Conservation (phyloP, 2,329 filamentous ascomycete genomes). For the Nakataea oryzae region DNA sequence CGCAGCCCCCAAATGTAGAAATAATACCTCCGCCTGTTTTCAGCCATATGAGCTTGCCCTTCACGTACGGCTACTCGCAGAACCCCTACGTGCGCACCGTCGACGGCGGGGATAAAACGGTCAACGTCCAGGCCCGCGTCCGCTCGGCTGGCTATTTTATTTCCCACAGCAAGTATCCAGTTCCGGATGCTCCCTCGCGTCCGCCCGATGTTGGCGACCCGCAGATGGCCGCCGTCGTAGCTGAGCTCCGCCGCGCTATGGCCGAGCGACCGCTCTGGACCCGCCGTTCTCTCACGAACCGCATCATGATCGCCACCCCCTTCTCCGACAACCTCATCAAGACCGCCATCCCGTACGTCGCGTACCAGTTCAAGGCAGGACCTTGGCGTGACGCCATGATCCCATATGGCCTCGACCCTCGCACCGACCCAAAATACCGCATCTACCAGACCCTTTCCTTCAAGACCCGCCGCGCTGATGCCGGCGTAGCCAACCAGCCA, state of each 20-base stretch:
- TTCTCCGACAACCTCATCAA: slow-evolving; percentile 49
- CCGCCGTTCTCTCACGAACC: slow-evolving; percentile 68
- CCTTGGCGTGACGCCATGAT: slow-evolving; percentile 87
- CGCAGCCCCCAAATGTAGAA: slow-evolving; percentile 50
- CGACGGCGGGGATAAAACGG: slow-evolving; percentile 38
- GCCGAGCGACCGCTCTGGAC: slow-evolving; percentile 76
- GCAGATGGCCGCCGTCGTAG: slow-evolving; percentile 53
- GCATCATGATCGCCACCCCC: slow-evolving; percentile 38
- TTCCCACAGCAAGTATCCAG: slow-evolving; percentile 50
- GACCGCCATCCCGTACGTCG: slow-evolving; percentile 70
- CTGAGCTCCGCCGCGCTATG: slow-evolving; percentile 54
- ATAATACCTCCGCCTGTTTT: slow-evolving; percentile 74
- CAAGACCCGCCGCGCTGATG: slow-evolving; percentile 50
- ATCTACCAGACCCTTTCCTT: slow-evolving; percentile 86
- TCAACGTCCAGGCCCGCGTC: slow-evolving; percentile 46
- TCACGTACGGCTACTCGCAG: slow-evolving; percentile 75
- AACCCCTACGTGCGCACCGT: slow-evolving; percentile 66
- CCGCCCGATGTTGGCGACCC: slow-evolving; percentile 49
- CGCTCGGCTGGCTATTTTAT: slow-evolving; percentile 49
- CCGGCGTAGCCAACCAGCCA: slow-evolving; percentile 32
- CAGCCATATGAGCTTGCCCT: slow-evolving; percentile 62
- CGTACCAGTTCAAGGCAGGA: slow-evolving; percentile 86
- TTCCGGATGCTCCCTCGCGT: slow-evolving; percentile 48
- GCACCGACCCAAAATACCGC: slow-evolving; percentile 64
- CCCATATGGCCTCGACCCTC: slow-evolving; percentile 77